Evolutionary conservation across 345 rosid genomes (phyloP).

Genomic region (Linum usitatissimum): DNA sequence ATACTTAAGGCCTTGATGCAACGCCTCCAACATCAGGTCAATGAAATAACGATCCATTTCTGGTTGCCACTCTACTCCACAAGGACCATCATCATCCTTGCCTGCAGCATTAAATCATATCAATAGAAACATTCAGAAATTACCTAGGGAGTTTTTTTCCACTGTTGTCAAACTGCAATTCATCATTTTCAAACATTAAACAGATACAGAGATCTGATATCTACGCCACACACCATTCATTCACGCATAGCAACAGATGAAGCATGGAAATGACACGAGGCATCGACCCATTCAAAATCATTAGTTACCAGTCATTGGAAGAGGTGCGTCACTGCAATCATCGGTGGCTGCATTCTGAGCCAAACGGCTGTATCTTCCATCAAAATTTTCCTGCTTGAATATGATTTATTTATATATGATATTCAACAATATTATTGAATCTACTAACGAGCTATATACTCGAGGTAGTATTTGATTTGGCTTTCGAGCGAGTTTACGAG

Average conservation of each 20-base stretch:
- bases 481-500: no score
- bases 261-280: no score
- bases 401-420: no score
- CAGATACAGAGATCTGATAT: no score
- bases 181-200: no score
- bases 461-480: no score
- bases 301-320: slow-evolving; percentile 40
- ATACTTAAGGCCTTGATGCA: slow-evolving; percentile 31
- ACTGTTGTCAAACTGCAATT: no score
- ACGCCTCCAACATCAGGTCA: slow-evolving; percentile 50
- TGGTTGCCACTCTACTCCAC: slow-evolving; percentile 41
- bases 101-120: slow-evolving; percentile 19
- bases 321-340: slow-evolving; percentile 18
- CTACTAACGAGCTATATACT: no score
- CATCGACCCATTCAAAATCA: no score
- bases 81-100: slow-evolving; percentile 20
- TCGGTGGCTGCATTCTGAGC: slow-evolving; percentile 36
- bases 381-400: slow-evolving; percentile 51
- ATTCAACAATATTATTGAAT: no score
- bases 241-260: no score
- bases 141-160: background rate
- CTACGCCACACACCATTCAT: no score
- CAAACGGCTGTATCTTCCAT: slow-evolving; percentile 60
- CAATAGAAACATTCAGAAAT: background rate
- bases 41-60: slow-evolving; percentile 44